Base-by-base conservation (phyloP, 179 eudicot species). In the Patellifolia procumbens region DNA sequence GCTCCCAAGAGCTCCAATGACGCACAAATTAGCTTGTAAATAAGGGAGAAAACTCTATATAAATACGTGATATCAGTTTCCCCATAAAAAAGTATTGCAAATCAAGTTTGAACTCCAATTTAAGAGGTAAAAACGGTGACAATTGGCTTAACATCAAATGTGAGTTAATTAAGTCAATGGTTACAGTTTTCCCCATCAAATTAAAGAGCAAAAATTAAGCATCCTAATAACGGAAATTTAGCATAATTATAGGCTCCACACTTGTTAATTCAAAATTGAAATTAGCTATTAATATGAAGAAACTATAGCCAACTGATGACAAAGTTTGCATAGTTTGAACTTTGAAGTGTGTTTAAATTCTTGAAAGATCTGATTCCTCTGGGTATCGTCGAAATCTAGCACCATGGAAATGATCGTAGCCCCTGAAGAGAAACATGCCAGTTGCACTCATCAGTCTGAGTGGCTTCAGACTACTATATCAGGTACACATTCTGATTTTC, bases 391-490 rank as follows among this genome's bases (percentile, higher is more conserved):
- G 67, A 72, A 55, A 20, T n/a, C n/a, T 61, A 49, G 46, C n/a
- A 32, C 74, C 19, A 81, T 73, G 78, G 81, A 81, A 56, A 61
- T 77, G 2, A 76, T 49, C 7, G 68, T 68, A 68, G 65, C 26
- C 32, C 37, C 45, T 31, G 72, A 74, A 55, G 58, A 20, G 34
- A 39, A 74, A 34, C 52, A 68, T 5, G 52, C 8, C 22, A 43
- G 19, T 70, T 48, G 37, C 65, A 56, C 52, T 8, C 28, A 26
- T 75, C 68, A 74, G 20, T 69, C 78, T 59, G 29, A 73, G 0
- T 81, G 84, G 79, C 84, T 78, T 74, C 76, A 49, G 29, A 11
- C 49, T 53, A 63, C 76, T 20, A 22, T 81, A 45, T 73, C 79
- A 61, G 81, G 84, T 78, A 69, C 19, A 19, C 5, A 15, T 11